phyloP scores from a whole-genome alignment of 441 rosid species.

The Rhodomyrtus psidioides region DNA sequence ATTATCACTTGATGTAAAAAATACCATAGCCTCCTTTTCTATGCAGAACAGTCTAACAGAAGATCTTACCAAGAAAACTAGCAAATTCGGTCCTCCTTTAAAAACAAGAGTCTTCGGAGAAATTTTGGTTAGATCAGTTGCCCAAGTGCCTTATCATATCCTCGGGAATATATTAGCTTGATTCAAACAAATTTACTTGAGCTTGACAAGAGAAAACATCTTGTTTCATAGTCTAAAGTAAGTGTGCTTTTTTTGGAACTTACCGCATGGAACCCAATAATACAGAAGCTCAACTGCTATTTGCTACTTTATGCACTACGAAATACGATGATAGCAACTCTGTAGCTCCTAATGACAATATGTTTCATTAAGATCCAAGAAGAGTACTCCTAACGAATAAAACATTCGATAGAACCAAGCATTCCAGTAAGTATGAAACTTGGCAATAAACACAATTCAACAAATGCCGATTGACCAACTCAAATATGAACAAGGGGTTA shows the following conservation, averaged over 20 bases:
- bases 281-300: background rate
- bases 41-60: background rate
- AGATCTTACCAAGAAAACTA: background rate
- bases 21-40: background rate
- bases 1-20: background rate
- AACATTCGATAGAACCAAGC: too few species aligned
- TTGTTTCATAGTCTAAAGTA: background rate
- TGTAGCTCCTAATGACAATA: background rate
- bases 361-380: background rate
- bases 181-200: background rate
- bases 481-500: too few species aligned
- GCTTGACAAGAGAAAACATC: background rate
- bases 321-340: background rate
- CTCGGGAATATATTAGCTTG: background rate
- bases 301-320: background rate
- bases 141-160: background rate
- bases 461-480: too few species aligned
- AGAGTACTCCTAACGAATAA: background rate
- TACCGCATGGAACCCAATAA: background rate
- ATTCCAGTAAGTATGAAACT: too few species aligned
- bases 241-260: background rate
- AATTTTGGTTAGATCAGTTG: background rate
- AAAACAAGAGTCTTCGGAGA: background rate
- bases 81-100: rapidly evolving
- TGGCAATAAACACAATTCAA: too few species aligned